A percentile compares a stretch with the other conserved stretches of the same genome.
Conservation (phyloP, 176 grass and related monocot species). For the Chloris gayana region DNA sequence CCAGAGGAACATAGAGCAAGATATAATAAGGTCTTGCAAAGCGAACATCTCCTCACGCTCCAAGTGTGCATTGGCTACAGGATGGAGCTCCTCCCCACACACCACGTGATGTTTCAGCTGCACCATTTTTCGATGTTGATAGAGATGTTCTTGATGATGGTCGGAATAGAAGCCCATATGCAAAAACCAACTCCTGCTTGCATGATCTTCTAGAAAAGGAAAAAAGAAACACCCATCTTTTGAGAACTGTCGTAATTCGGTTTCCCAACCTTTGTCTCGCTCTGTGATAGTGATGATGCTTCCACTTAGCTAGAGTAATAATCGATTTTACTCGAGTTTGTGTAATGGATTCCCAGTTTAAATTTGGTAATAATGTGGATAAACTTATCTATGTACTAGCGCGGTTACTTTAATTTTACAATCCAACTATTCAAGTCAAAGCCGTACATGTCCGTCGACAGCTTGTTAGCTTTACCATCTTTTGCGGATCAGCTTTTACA, state of each 20-base stretch:
- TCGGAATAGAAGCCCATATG: too few species aligned
- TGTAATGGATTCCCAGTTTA: background rate
- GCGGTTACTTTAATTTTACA: background rate
- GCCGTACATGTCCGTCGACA: slow-evolving; percentile 16
- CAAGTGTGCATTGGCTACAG: too few species aligned
- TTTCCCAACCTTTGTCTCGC: too few species aligned
- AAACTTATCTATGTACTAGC: background rate
- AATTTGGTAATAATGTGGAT: background rate
- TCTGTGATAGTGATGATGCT: background rate
- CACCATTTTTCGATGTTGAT: too few species aligned
- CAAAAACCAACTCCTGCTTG: background rate
- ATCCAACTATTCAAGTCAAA: slow-evolving; percentile 10
- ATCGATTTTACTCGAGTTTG: background rate
- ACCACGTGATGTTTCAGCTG: too few species aligned
- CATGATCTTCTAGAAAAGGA: background rate
- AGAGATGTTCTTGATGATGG: too few species aligned
- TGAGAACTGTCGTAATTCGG: too few species aligned
- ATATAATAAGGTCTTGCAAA: too few species aligned
- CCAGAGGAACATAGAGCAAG: too few species aligned
- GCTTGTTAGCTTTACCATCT: background rate
- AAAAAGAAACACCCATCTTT: background rate
- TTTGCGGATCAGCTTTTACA: slow-evolving; percentile 23
- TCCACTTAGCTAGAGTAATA: background rate
- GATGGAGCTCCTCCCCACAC: too few species aligned
- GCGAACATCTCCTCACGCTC: too few species aligned